A percentile compares a stretch with the other conserved stretches of the same genome.
Conservation (phyloP, 345 rosid genomes). For the Cardamine resedifolia region DNA sequence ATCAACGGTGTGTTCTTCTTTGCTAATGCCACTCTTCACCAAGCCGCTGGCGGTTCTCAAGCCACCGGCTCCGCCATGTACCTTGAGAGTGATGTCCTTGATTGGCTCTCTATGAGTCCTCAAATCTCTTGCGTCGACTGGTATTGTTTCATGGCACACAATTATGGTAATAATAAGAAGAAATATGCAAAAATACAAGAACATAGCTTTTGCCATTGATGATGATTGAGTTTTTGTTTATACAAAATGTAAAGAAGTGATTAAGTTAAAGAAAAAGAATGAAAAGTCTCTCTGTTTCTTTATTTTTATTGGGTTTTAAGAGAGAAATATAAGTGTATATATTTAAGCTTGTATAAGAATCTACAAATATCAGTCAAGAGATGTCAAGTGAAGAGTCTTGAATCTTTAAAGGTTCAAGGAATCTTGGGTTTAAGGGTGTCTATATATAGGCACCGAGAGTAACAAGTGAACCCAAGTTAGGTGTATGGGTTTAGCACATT, state of each 20-base stretch:
- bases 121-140: conserved; percentile 44
- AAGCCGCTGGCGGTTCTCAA: neutral
- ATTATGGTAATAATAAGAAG: conserved; percentile 36
- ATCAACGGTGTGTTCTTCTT: conserved; percentile 36
- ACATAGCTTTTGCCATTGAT: conserved; percentile 33
- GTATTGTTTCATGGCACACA: conserved; percentile 32
- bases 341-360: conserved; percentile 15
- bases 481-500: conserved; percentile 7
- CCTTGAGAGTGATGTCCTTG: conserved; percentile 15
- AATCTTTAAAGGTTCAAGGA: conserved; percentile 16
- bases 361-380: conserved; percentile 22
- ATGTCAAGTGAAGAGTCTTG: conserved; percentile 2
- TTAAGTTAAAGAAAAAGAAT: neutral
- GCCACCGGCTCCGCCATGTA: neutral
- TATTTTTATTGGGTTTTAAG: neutral
- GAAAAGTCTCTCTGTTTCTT: neutral
- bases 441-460: conserved; percentile 26
- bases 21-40: conserved; percentile 18
- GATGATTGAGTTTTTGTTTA: conserved; percentile 7
- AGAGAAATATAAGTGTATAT: neutral
- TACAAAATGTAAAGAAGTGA: neutral
- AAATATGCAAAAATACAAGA: conserved; percentile 11
- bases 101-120: conserved; percentile 20
- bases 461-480: conserved; percentile 2
- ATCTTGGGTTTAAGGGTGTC: conserved; percentile 13